phyloP scores from a whole-genome alignment of 306 rosid species.

The Ceratonia siliqua region DNA sequence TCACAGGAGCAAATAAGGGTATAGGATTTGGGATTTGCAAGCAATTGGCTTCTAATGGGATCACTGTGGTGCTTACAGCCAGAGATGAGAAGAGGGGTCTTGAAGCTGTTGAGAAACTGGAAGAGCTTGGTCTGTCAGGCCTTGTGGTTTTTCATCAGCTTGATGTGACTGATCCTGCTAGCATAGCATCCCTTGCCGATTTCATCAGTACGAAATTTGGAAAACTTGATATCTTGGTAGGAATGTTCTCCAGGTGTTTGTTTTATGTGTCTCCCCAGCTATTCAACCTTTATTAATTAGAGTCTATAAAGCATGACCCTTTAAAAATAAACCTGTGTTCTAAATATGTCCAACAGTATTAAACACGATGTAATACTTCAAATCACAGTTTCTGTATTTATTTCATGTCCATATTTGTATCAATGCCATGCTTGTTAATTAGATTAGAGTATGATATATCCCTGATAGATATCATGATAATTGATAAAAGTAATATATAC shows the following conservation, averaged over 20 bases:
- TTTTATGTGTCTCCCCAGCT: not conserved
- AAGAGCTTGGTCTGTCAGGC: slow-evolving; percentile 11
- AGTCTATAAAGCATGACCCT: too few relatives aligned
- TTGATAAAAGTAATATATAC: too few relatives aligned
- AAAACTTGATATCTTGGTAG: slow-evolving; percentile 38
- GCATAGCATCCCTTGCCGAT: slow-evolving; percentile 31
- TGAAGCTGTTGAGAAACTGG: slow-evolving; percentile 37
- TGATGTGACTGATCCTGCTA: slow-evolving; percentile 29
- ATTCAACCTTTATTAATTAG: not conserved
- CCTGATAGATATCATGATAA: too few relatives aligned
- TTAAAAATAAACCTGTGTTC: too few relatives aligned
- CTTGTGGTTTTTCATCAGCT: slow-evolving; percentile 34
- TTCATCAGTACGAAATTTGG: slow-evolving; percentile 33
- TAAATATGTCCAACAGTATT: too few relatives aligned
- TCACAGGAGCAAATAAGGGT: slow-evolving; percentile 45
- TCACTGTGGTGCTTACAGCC: slow-evolving; percentile 41
- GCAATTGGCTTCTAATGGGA: slow-evolving; percentile 37
- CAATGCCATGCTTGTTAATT: too few relatives aligned
- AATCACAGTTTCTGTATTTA: too few relatives aligned
- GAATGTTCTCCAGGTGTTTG: not conserved
- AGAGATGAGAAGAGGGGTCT: slow-evolving; percentile 47
- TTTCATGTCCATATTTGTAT: too few relatives aligned
- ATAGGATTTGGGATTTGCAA: slow-evolving; percentile 38
- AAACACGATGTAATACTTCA: too few relatives aligned
- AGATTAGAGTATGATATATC: too few relatives aligned